These are phyloP conservation scores for Globisporangium okanoganense DNA, from an alignment of 352 stramenopile genomes.

Conservation along the genomic window DNA sequence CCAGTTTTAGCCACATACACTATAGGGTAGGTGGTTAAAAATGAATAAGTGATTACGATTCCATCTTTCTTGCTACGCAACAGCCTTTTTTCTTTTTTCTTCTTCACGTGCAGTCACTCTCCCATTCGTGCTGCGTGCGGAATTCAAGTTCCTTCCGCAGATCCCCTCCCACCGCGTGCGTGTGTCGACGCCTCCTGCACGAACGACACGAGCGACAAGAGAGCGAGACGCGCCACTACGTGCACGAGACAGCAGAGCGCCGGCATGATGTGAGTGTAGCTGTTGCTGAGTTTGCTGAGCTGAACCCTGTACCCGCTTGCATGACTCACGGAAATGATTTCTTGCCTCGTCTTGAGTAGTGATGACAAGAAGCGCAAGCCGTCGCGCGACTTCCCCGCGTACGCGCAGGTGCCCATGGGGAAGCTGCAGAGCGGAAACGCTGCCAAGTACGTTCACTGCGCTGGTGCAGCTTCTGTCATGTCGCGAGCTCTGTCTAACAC, in stretches of 20 bases:
- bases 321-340: not conserved
- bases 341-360: conserved; percentile 16
- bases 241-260: not conserved
- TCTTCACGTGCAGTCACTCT: conserved; percentile 6
- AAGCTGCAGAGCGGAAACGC: conserved; percentile 42
- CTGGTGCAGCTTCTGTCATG: not conserved
- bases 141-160: conserved; percentile 3
- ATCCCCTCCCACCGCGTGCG: not conserved
- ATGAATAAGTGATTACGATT: no score
- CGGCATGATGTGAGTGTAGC: conserved; percentile 6
- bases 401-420: conserved; percentile 59
- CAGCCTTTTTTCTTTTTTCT: conserved; percentile 8
- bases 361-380: conserved; percentile 86
- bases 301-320: not conserved
- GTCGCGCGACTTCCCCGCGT: conserved; percentile 69
- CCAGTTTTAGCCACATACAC: no score
- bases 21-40: no score
- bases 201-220: not conserved
- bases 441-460: conserved; percentile 21
- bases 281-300: not conserved
- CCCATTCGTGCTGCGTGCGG: not conserved
- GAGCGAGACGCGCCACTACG: not conserved
- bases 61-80: no score
- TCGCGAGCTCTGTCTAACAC: not conserved
- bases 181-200: not conserved